These are phyloP conservation scores for Fraxinus quadrangulata DNA, from an alignment of 257 asterid species.

Conservation along the genomic window DNA sequence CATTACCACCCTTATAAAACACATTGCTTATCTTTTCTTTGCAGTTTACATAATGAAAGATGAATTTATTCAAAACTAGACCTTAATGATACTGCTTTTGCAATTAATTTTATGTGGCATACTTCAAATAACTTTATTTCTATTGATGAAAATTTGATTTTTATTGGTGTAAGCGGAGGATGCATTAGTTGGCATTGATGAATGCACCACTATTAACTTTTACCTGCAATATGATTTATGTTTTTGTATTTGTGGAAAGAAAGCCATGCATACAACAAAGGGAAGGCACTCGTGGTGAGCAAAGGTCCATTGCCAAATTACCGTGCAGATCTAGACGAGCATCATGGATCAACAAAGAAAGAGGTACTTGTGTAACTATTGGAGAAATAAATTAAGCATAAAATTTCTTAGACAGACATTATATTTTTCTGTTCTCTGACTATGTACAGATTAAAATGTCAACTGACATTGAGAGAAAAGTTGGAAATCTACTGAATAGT, in stretches of 20 bases:
- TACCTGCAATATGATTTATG: conserved; percentile 31
- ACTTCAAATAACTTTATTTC: too few relatives aligned
- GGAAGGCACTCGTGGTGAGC: conserved; percentile 91
- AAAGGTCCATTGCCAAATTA: conserved; percentile 88
- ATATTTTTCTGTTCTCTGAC: conserved; percentile 14
- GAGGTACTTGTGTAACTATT: conserved; percentile 54
- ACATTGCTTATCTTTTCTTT: not conserved
- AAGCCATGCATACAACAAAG: conserved; percentile 91
- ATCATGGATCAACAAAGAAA: conserved; percentile 81
- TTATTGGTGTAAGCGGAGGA: conserved; percentile 7
- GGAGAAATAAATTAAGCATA: conserved; percentile 7
- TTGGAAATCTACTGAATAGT: conserved; percentile 64
- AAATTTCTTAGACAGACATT: conserved; percentile 21
- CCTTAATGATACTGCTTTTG: not conserved
- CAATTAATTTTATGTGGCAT: conserved; percentile 4
- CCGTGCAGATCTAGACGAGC: conserved; percentile 97
- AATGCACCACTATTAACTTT: conserved; percentile 18
- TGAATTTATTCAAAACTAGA: not conserved
- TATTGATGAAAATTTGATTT: conserved; percentile 1
- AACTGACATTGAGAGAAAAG: conserved; percentile 73
- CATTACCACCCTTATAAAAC: not conserved
- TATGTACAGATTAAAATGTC: conserved; percentile 74
- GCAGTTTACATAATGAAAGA: not conserved
- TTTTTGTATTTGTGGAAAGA: conserved; percentile 62
- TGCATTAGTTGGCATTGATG: conserved; percentile 13